Conservation (phyloP, 2,329 filamentous ascomycete species). For the Claviceps paspali region DNA sequence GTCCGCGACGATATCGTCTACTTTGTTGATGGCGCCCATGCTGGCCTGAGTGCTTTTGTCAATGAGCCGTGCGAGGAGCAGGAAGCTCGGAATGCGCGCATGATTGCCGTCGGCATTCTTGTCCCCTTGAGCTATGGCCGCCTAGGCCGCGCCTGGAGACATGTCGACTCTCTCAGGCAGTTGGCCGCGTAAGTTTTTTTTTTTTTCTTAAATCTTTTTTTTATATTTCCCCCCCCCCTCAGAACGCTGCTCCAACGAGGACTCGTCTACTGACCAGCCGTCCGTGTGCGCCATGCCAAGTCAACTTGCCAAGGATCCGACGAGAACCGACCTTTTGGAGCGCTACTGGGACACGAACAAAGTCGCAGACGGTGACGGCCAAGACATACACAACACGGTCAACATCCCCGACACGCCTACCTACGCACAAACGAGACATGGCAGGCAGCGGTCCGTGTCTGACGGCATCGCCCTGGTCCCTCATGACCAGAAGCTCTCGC, state of each 20-base stretch:
- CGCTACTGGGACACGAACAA: constrained; percentile 58
- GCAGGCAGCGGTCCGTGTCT: constrained; percentile 43
- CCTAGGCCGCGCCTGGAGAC: constrained; percentile 76
- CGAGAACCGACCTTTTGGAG: constrained; percentile 49
- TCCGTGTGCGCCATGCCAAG: too few relatives aligned
- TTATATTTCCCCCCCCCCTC: too few relatives aligned
- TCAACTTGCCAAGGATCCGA: constrained; percentile 48
- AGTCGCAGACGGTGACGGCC: constrained; percentile 17
- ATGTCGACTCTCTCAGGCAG: constrained; percentile 60
- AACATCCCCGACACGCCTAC: constrained; percentile 21
- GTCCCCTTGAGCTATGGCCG: constrained; percentile 76
- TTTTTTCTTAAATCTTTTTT: too few relatives aligned
- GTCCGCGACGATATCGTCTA: constrained; percentile 83
- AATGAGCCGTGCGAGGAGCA: constrained; percentile 66
- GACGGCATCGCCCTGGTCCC: constrained; percentile 44
- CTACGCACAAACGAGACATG: constrained; percentile 27
- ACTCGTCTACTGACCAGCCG: too few relatives aligned
- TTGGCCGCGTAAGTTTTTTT: constrained; percentile 47
- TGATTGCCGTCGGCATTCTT: constrained; percentile 81
- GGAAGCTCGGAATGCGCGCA: constrained; percentile 70
- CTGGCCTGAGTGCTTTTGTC: constrained; percentile 82
- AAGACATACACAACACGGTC: constrained; percentile 2
- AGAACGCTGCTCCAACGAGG: too few relatives aligned
- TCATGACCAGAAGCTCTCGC: constrained; percentile 51
- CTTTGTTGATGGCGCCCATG: constrained; percentile 66